Evolutionary conservation across 768 basidiomycete genomes (phyloP).

Genomic region (Calocera cornea): DNA sequence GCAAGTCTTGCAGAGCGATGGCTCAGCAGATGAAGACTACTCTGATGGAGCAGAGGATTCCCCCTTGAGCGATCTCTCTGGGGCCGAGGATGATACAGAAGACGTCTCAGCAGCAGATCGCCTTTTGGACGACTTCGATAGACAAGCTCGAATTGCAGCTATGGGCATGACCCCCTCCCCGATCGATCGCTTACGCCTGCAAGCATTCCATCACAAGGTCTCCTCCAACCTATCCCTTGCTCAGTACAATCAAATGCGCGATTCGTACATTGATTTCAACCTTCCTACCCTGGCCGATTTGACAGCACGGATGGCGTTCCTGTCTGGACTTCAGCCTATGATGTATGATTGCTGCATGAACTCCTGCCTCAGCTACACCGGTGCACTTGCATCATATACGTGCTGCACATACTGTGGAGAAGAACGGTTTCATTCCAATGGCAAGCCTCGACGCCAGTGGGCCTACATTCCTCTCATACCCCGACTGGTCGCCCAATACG

Average conservation of each 20-base stretch:
- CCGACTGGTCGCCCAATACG: slow-evolving; percentile 22
- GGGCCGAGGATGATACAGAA: too few species aligned
- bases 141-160: neutral
- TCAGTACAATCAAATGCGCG: neutral
- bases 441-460: slow-evolving; percentile 22
- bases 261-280: neutral
- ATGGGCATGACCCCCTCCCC: neutral
- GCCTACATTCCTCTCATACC: slow-evolving; percentile 31
- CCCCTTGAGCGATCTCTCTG: too few species aligned
- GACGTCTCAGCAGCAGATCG: too few species aligned
- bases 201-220: neutral
- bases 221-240: neutral
- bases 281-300: neutral
- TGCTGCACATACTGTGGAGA: slow-evolving; percentile 29
- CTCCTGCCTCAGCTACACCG: slow-evolving; percentile 30
- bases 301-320: neutral
- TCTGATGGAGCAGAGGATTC: too few species aligned
- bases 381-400: slow-evolving; percentile 19
- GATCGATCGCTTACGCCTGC: neutral
- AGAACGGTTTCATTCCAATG: slow-evolving; percentile 17
- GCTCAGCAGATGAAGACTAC: too few species aligned
- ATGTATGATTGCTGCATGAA: slow-evolving; percentile 32
- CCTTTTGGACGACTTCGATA: too few species aligned
- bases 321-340: neutral
- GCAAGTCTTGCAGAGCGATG: too few species aligned